Evolutionary conservation across 495 filamentous ascomycete species (phyloP).

Genomic region (Annulohypoxylon stygium): DNA sequence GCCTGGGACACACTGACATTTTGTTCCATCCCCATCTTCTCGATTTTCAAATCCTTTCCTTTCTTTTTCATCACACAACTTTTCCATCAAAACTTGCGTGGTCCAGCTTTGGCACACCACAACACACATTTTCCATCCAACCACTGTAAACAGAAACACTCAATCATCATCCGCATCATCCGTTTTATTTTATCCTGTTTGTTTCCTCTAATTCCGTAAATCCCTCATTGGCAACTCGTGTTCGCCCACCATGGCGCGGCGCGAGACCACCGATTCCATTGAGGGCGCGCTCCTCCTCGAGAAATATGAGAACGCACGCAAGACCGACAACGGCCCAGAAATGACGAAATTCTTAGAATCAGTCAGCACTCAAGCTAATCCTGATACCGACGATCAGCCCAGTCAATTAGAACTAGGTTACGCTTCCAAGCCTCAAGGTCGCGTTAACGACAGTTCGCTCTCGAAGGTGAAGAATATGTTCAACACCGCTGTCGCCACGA

Average conservation of each 20-base stretch:
- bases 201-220: not conserved
- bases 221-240: not conserved
- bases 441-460: not conserved
- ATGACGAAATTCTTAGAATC: not conserved
- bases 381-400: not conserved
- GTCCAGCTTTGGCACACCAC: not conserved
- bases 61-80: not conserved
- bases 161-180: not conserved
- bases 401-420: not conserved
- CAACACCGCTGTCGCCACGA: too few species aligned
- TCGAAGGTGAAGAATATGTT: slow-evolving; percentile 1
- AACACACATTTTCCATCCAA: not conserved
- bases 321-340: slow-evolving; percentile 9
- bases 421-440: not conserved
- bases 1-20: not conserved
- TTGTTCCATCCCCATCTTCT: not conserved
- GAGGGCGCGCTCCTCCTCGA: slow-evolving; percentile 23
- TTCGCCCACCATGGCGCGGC: slow-evolving; percentile 3
- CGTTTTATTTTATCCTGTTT: not conserved
- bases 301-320: slow-evolving; percentile 15
- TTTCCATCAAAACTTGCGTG: not conserved
- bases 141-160: not conserved
- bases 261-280: not conserved
- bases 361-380: not conserved
- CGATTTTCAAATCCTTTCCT: not conserved